These are phyloP conservation scores for Trypanosoma melophagium DNA, from an alignment of 208 protist genomes.

Conservation along the genomic window DNA sequence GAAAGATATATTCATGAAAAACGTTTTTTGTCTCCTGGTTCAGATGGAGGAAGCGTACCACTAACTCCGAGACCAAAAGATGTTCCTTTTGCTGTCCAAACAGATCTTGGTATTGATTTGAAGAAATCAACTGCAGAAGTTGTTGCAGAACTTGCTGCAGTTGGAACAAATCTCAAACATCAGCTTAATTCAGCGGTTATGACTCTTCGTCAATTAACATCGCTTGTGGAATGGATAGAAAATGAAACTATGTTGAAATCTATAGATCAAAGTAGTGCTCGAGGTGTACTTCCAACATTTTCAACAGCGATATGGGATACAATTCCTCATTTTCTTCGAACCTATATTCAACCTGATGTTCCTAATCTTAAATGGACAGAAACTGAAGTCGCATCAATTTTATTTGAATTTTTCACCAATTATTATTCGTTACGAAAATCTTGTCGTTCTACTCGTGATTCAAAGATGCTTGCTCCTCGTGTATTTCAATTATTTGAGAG, in stretches of 20 bases:
- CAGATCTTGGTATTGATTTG: conserved; percentile 73
- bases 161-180: conserved; percentile 78
- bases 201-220: conserved; percentile 50
- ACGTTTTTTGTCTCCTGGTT: conserved; percentile 36
- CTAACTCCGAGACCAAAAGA: conserved; percentile 70
- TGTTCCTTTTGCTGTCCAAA: conserved; percentile 68
- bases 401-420: conserved; percentile 50
- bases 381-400: conserved; percentile 35
- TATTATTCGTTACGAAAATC: conserved; percentile 35
- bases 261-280: conserved; percentile 31
- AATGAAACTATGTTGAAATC: conserved; percentile 47
- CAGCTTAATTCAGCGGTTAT: conserved; percentile 72
- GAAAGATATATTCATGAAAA: conserved; percentile 75
- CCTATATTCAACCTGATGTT: conserved; percentile 45
- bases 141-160: conserved; percentile 54
- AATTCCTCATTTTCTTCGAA: conserved; percentile 79
- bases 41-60: conserved; percentile 8
- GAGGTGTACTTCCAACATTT: conserved; percentile 55
- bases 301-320: conserved; percentile 38
- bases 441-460: conserved; percentile 49
- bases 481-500: conserved; percentile 62
- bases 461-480: conserved; percentile 67
- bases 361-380: conserved; percentile 66
- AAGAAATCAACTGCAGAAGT: conserved; percentile 60
- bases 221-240: conserved; percentile 53